Base-by-base conservation (phyloP, 106 monocot genomes). In the Allium fistulosum region DNA sequence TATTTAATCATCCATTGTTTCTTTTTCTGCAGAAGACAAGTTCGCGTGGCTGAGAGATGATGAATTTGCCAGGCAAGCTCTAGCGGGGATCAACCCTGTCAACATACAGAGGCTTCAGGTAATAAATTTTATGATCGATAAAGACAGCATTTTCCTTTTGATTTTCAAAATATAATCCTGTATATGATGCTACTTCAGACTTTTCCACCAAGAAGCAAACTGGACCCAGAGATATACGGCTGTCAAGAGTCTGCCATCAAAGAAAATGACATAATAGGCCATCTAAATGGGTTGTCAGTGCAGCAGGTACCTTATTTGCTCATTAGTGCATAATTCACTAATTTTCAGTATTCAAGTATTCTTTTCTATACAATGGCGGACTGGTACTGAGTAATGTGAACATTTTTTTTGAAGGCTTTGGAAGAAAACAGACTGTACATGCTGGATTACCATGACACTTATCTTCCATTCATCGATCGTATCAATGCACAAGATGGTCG, bases 41-140 rank as follows among this genome's bases (percentile, higher is more conserved):
- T 92, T 87, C 37, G 92, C 92, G 9, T 97, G 97, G 97, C 78
- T 92, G n/a, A 79, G 97, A 0, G 92, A 97, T 48, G 97, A 97
- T 58, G 92, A 97, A 62, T 97, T 97, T 69, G 92, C 89, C 9
- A 64, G 97, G 46, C 92, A 97, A 53, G 50, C 80, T 4, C 68
- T 97, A 18, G 88, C 97, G 1, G 97, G 97, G 55, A 92, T 97
- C 46, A 97, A 97, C 77, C 97, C 97, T 3, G 89, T 89, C 71
- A 80, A 69, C 71, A 97, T 97, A 7, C 89, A 97, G 68, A 73
- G 80, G 61, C 80, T 97, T 12, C 65, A 72, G 86, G 92, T 88
- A 77, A 72, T 56, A 37, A 4, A 37, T 48, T 59, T 4, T 17
- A 13, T 37, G 2, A 28, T 7, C 26, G 2, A 8, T 27, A 6